Evolutionary conservation across 225 moss, liverwort and hornwort genomes (phyloP).

Genomic region (Straminergon stramineum): DNA sequence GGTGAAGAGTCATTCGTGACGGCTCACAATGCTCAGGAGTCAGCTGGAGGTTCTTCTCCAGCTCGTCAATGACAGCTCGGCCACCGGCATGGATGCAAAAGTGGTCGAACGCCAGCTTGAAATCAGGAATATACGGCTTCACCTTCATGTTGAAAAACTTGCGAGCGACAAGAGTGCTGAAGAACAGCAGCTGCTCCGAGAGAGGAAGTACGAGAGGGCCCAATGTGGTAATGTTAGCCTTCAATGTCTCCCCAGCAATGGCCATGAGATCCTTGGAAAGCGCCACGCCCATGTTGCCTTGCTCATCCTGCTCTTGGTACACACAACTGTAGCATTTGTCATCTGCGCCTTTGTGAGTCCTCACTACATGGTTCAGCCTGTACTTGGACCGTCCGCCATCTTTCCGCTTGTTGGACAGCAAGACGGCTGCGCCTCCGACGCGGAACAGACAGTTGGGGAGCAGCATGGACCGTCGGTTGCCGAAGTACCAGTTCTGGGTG

Average conservation of each 20-base stretch:
- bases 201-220: slow-evolving; percentile 42
- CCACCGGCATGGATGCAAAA: slow-evolving; percentile 48
- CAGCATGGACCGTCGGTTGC: slow-evolving; percentile 45
- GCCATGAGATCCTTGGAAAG: slow-evolving; percentile 50
- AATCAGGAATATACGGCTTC: slow-evolving; percentile 45
- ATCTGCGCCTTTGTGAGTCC: slow-evolving; percentile 43
- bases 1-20: slow-evolving; percentile 40
- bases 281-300: slow-evolving; percentile 41
- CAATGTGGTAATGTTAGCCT: slow-evolving; percentile 37
- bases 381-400: slow-evolving; percentile 29
- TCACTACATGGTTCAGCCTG: slow-evolving; percentile 38
- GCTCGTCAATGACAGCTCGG: slow-evolving; percentile 45
- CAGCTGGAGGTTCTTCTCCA: slow-evolving; percentile 47
- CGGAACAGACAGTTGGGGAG: slow-evolving; percentile 44
- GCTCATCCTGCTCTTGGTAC: slow-evolving; percentile 49
- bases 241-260: slow-evolving; percentile 41
- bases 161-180: slow-evolving; percentile 29
- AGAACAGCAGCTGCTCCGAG: slow-evolving; percentile 45
- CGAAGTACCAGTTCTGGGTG: slow-evolving; percentile 52
- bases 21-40: slow-evolving; percentile 37
- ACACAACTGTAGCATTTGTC: slow-evolving; percentile 48
- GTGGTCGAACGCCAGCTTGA: slow-evolving; percentile 43
- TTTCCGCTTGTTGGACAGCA: slow-evolving; percentile 32
- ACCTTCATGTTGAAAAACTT: slow-evolving; percentile 38
- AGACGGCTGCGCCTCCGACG: slow-evolving; percentile 31